Evolutionary conservation across 2,329 filamentous ascomycete species (phyloP), one percentile per base, ranked within the genome.

Genomic region (Fusarium sp.): DNA sequence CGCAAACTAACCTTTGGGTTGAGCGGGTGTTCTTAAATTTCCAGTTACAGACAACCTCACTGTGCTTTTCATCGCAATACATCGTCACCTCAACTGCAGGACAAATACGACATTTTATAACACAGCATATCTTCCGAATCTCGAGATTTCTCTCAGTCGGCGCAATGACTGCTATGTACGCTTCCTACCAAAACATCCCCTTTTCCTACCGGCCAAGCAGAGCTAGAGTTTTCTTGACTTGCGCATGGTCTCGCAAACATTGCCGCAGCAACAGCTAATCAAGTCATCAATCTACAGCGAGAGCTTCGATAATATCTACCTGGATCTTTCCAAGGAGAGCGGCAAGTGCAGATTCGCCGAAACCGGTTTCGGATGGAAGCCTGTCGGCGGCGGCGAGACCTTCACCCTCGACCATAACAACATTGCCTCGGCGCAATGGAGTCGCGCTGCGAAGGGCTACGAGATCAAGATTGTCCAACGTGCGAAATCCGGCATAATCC

Each of bases 341-440:
- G 96, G 96, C 72, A 96, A 95, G 83, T 97, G 94, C 83, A 90
- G 96, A 77, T 94, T 99, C 76, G 94, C 95, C 67, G 95, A 98
- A 79, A 94, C 90, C 53, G 96, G 96, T 63, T 88, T 98, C 74
- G 96, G 95, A 56, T 99, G 96, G 96, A 97, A 97, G 81, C 93
- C 95, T 28, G 87, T 89, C 6, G 89, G 89, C 53, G 94, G 92
- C 76, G 92, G 93, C 78, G 93, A 97, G 70, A 95, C 94, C 63
- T 97, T 97, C 81, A 98, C 95, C 20, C 89, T 98, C 72, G 94
- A 97, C 79, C 89, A 90, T 78, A 89, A 86, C 79, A 93, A 97
- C 77, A 93, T 99, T 74, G 87, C 88, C 65, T 89, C 87, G 68
- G 94, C 94, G 62, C 94, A 97, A 81, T 99, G 96, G 96, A 97